Percentiles rank a stretch among this genome's conserved stretches.
Conservation (phyloP, 208 protist genomes). For the Crithidia mellificae region DNA sequence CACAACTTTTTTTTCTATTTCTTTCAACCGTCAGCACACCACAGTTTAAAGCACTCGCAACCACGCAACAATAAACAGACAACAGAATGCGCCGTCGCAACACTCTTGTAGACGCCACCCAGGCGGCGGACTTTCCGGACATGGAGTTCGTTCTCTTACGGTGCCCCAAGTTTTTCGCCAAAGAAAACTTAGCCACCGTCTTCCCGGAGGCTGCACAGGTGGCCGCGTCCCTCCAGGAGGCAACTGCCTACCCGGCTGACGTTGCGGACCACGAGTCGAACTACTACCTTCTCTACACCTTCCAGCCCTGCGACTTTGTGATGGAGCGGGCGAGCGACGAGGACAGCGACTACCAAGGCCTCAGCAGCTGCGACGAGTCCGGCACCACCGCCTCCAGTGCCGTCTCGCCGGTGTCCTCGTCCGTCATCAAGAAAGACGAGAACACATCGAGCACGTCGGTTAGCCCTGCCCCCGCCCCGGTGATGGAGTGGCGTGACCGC, state of each 20-base stretch:
- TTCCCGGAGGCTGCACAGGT: slow-evolving; percentile 34
- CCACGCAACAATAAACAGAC: neutral
- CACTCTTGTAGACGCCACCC: slow-evolving; percentile 15
- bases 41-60: no score
- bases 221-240: neutral
- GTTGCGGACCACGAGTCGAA: slow-evolving; percentile 5
- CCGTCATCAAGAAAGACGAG: neutral
- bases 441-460: slow-evolving; percentile 23
- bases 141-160: slow-evolving; percentile 47
- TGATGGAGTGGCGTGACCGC: slow-evolving; percentile 46
- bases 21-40: no score
- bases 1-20: no score
- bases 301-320: slow-evolving; percentile 41
- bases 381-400: neutral
- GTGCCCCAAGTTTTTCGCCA: slow-evolving; percentile 36
- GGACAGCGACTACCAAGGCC: slow-evolving; percentile 17
- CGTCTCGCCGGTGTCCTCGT: neutral
- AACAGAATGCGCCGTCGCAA: slow-evolving; percentile 25
- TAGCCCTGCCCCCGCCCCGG: slow-evolving; percentile 12
- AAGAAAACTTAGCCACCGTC: slow-evolving; percentile 42
- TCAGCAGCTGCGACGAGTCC: slow-evolving; percentile 12
- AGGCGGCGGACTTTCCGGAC: slow-evolving; percentile 11
- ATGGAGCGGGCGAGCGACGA: slow-evolving; percentile 1
- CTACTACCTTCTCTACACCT: slow-evolving; percentile 48
- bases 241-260: neutral